Conservation (phyloP, 257 asterid genomes). For the Salvia hispanica region DNA sequence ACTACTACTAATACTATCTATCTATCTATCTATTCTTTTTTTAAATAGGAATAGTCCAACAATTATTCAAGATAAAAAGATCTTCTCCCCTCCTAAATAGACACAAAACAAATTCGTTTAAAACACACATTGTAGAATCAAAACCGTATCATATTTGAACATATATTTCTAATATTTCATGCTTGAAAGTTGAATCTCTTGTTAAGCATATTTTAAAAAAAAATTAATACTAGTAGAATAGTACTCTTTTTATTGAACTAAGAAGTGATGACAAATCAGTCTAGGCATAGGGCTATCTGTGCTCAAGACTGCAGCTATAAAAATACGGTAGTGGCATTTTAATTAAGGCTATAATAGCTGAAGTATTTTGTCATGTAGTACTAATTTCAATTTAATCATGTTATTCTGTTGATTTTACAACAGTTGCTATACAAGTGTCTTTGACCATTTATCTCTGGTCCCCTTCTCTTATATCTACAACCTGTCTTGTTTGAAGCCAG, state of each 20-base stretch:
- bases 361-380: neutral
- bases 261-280: neutral
- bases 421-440: conserved; percentile 25
- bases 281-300: neutral
- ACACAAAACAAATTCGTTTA: too few relatives aligned
- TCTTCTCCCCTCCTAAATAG: too few relatives aligned
- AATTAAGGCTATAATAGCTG: neutral
- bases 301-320: neutral
- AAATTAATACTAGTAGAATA: too few relatives aligned
- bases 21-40: neutral
- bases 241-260: neutral
- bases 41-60: too few relatives aligned
- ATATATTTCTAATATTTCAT: neutral
- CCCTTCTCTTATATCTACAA: conserved; percentile 20
- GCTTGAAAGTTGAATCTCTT: neutral
- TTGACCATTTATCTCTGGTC: conserved; percentile 28
- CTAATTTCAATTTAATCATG: conserved; percentile 10
- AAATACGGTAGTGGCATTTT: neutral
- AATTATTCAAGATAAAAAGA: too few relatives aligned
- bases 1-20: too few relatives aligned
- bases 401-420: neutral
- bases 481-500: neutral
- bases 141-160: neutral
- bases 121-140: neutral
- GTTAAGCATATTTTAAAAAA: neutral